A percentile compares a stretch with the other conserved stretches of the same genome.
Evolutionary conservation across 805 yeast species (phyloP).

Genomic region (Limtongozyma cylindracea): DNA sequence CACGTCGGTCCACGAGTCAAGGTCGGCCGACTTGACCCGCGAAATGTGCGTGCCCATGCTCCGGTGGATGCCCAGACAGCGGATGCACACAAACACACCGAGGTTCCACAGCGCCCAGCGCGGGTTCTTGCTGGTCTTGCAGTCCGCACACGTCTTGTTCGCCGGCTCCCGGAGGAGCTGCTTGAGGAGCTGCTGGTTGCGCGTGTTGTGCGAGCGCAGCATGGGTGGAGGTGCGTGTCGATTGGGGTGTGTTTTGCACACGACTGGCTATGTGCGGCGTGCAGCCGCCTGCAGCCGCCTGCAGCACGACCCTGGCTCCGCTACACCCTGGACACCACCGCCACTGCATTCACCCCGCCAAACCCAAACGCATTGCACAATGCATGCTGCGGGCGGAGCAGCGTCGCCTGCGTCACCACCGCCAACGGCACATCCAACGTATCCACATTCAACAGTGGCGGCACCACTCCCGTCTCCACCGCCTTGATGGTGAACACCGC

Average conservation of each 20-base stretch:
- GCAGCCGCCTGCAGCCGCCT: neutral
- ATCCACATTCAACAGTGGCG: conserved; percentile 62
- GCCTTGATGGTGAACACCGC: conserved; percentile 59
- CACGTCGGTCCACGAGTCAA: conserved; percentile 92
- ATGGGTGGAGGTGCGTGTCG: too few relatives aligned
- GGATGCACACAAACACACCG: conserved; percentile 80
- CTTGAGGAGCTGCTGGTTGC: conserved; percentile 47
- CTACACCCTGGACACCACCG: too few relatives aligned
- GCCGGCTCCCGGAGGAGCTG: conserved; percentile 52
- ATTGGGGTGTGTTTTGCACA: neutral
- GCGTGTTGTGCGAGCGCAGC: conserved; percentile 20
- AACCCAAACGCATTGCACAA: conserved; percentile 86
- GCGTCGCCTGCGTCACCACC: too few relatives aligned
- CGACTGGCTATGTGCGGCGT: too few relatives aligned
- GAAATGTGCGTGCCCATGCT: conserved; percentile 91
- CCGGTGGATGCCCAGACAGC: conserved; percentile 91
- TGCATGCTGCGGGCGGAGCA: conserved; percentile 31
- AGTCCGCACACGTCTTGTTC: conserved; percentile 73
- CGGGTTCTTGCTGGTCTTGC: conserved; percentile 75
- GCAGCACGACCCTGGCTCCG: neutral
- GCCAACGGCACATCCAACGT: conserved; percentile 24
- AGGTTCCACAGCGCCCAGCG: conserved; percentile 96
- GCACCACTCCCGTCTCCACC: conserved; percentile 25
- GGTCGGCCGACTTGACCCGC: conserved; percentile 77
- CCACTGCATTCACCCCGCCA: conserved; percentile 95